A percentile compares a stretch with the other conserved stretches of the same genome.
Conservation (phyloP, 192 early-diverging fungal species). For the Allomyces javanicus region DNA sequence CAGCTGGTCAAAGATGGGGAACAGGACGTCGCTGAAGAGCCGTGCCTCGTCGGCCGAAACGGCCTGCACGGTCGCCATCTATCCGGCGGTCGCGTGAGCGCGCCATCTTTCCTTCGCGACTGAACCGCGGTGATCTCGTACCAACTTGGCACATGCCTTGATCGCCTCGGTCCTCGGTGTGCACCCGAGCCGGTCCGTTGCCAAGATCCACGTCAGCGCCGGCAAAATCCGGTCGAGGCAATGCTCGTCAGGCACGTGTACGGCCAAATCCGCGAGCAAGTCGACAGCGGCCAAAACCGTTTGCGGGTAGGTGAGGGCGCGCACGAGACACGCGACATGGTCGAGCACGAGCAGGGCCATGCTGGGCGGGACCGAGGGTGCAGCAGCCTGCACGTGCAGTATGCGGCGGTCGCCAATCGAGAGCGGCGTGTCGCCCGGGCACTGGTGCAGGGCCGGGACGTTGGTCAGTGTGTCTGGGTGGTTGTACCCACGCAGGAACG, state of each 20-base stretch:
- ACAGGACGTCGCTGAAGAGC: constrained; percentile 78
- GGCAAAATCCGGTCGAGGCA: constrained; percentile 60
- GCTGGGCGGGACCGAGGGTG: constrained; percentile 23
- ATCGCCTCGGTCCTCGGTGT: constrained; percentile 22
- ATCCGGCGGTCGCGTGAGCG: too few species aligned
- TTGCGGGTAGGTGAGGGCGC: too few species aligned
- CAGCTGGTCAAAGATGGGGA: constrained; percentile 52
- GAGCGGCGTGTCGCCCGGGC: constrained; percentile 42
- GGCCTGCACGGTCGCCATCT: constrained; percentile 31
- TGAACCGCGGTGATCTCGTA: constrained; percentile 8
- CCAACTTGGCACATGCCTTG: constrained; percentile 45
- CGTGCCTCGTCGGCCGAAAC: constrained; percentile 62
- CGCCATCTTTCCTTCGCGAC: too few species aligned
- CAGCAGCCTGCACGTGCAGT: constrained; percentile 47
- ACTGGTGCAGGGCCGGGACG: not conserved
- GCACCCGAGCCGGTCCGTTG: constrained; percentile 29
- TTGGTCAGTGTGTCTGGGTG: too few species aligned
- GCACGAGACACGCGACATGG: too few species aligned
- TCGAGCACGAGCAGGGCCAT: too few species aligned
- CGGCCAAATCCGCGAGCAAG: too few species aligned
- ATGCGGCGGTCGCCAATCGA: constrained; percentile 55
- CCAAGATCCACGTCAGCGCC: constrained; percentile 55
- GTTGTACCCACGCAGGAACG: too few species aligned
- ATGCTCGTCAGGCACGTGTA: constrained; percentile 36
- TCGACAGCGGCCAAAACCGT: too few species aligned